phyloP scores from a whole-genome alignment of 768 basidiomycete genomes.

The Termitomyces heimii region DNA sequence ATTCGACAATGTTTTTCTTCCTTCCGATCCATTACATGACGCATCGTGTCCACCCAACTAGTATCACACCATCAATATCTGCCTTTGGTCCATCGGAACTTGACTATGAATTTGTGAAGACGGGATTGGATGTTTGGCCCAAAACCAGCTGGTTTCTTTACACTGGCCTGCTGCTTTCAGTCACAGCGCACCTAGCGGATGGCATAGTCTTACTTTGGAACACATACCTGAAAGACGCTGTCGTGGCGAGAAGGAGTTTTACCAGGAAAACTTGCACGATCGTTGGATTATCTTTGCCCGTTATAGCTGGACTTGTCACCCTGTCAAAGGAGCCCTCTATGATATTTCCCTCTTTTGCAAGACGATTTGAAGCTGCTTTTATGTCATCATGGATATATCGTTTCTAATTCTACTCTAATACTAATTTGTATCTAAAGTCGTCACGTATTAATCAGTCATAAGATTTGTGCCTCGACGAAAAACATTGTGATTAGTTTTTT shows the following conservation, averaged over 20 bases:
- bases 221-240: slow-evolving; percentile 31
- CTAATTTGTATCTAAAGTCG: background rate
- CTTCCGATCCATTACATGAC: slow-evolving; percentile 66
- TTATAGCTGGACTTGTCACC: slow-evolving; percentile 48
- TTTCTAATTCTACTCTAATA: slow-evolving; percentile 17
- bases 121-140: slow-evolving; percentile 59
- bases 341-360: slow-evolving; percentile 43
- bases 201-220: slow-evolving; percentile 51
- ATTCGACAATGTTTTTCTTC: slow-evolving; percentile 47
- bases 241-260: slow-evolving; percentile 11
- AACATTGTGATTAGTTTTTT: background rate
- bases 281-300: slow-evolving; percentile 38
- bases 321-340: slow-evolving; percentile 54
- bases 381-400: slow-evolving; percentile 40
- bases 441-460: background rate
- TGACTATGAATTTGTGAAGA: slow-evolving; percentile 80
- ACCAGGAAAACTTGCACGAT: slow-evolving; percentile 23
- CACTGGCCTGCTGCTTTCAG: slow-evolving; percentile 48
- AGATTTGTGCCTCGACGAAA: background rate
- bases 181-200: slow-evolving; percentile 56
- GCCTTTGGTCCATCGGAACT: slow-evolving; percentile 69
- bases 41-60: slow-evolving; percentile 55
- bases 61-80: slow-evolving; percentile 40
- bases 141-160: slow-evolving; percentile 59
- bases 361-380: slow-evolving; percentile 49